Conservation (phyloP, 495 filamentous ascomycete genomes). For the Penicillium coffeae region DNA sequence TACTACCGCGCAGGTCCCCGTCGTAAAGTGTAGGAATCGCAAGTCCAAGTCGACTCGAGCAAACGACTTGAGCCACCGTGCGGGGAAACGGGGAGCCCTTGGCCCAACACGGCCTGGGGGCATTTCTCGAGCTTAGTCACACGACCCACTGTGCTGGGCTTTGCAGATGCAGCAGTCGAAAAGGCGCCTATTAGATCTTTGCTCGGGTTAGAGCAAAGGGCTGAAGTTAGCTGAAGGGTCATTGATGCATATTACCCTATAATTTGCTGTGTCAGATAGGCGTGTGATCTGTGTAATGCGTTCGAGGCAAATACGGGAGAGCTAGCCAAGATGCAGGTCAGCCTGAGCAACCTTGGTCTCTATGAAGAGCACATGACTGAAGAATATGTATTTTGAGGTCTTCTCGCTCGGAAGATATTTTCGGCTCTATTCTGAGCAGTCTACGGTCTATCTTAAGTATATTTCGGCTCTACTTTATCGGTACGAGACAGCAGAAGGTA, state of each 20-base stretch:
- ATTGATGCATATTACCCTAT: background rate
- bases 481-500: too few relatives aligned
- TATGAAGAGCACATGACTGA: too few relatives aligned
- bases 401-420: too few relatives aligned
- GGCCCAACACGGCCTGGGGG: background rate
- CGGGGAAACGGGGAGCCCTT: slow-evolving; percentile 19
- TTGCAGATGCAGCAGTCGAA: background rate
- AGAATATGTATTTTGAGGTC: too few relatives aligned
- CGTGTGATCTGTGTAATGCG: slow-evolving; percentile 2
- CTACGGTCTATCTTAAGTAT: too few relatives aligned
- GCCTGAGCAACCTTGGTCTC: too few relatives aligned
- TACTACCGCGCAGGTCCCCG: slow-evolving; percentile 8
- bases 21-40: slow-evolving; percentile 17
- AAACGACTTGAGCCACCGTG: slow-evolving; percentile 7
- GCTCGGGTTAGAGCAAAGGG: too few relatives aligned
- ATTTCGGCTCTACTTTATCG: too few relatives aligned
- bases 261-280: background rate
- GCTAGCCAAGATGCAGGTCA: too few relatives aligned
- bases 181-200: background rate
- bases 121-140: slow-evolving; percentile 17
- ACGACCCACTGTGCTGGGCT: background rate
- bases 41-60: background rate
- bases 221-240: slow-evolving; percentile 2
- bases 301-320: too few relatives aligned
- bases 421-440: too few relatives aligned